A percentile compares a stretch with the other conserved stretches of the same genome.
Evolutionary conservation across 2,329 filamentous ascomycete species (phyloP).

Genomic region (Zopfia rhizophila): DNA sequence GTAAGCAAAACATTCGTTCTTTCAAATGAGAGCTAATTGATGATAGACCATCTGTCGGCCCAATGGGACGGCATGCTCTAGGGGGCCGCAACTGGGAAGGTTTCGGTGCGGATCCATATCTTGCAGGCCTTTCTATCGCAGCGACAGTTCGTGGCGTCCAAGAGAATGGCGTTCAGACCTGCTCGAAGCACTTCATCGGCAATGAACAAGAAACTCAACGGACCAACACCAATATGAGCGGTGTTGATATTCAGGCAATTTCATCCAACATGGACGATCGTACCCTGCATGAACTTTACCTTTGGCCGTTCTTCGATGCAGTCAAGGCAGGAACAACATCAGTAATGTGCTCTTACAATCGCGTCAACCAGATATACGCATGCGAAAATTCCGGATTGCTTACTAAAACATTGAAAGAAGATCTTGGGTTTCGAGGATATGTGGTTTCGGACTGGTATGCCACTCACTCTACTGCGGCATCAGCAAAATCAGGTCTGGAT

Average conservation of each 20-base stretch:
- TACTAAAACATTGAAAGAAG: conserved; percentile 59
- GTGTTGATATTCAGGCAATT: conserved; percentile 75
- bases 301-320: conserved; percentile 80
- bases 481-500: conserved; percentile 76
- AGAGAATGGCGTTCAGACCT: conserved; percentile 74
- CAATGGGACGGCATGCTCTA: conserved; percentile 54
- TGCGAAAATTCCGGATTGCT: conserved; percentile 43
- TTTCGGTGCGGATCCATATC: conserved; percentile 77
- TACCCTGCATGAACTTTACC: conserved; percentile 75
- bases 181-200: conserved; percentile 71
- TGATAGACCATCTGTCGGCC: conserved; percentile 53
- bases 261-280: conserved; percentile 79
- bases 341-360: conserved; percentile 79
- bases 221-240: conserved; percentile 74
- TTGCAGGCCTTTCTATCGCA: conserved; percentile 79
- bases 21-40: too few relatives aligned
- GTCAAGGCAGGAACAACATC: conserved; percentile 76
- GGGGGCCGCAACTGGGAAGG: conserved; percentile 56
- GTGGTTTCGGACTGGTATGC: conserved; percentile 48
- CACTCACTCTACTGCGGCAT: conserved; percentile 70
- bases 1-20: conserved; percentile 74
- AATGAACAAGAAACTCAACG: conserved; percentile 65
- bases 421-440: conserved; percentile 57
- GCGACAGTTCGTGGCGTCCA: conserved; percentile 79
- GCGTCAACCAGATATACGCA: conserved; percentile 42